Evolutionary conservation across 352 stramenopile species (phyloP), one percentile per base, ranked within the genome.

Genomic region (Globisporangium spiculum): DNA sequence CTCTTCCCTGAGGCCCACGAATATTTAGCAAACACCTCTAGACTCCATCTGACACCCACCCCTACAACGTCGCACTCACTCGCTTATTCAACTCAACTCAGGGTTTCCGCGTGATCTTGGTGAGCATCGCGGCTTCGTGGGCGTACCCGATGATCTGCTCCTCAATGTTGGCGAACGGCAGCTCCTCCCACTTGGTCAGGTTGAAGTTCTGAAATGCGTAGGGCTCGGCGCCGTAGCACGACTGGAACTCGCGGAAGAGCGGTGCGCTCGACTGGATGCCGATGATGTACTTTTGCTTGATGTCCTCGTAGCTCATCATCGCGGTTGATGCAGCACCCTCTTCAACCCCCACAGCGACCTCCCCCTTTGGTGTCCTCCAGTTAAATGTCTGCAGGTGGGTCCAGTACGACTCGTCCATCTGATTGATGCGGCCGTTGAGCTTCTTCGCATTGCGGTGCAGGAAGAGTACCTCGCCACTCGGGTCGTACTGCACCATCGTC

Each of bases 381-480:
- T 81, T 79, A 41, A 88, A 84, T 20, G 54, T 66, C 64, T 83
- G 80, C 54, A 86, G 10, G 30, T 81, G 71, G 12, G 75, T 81
- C 78, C 78, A 84, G 63, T 79, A 80, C 54, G 65, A 68, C 16
- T 72, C 57, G 41, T 87, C 75, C 54, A 80, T 58, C 34, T 79
- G 75, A 53, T 77, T 68, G 18, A 79, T 63, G 36, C 85, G 81
- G 55, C 81, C 81, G 24, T 82, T 68, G 32, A 94, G 80, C 64
- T 94, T 94, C 60, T 81, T 83, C 14, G 75, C 79, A 26, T 94
- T 94, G 18, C 86, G 84, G 55, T 94, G 84, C 12, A 92, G 71
- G 58, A 94, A 94, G 4, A 94, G 52, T 20, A 86, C 68, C 16
- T 86, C 74, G 32, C 81, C 81, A 1, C 75, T 38, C 6, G 76